phyloP scores from a whole-genome alignment of 805 yeast genomes.

The Jamesozyma piceae region DNA sequence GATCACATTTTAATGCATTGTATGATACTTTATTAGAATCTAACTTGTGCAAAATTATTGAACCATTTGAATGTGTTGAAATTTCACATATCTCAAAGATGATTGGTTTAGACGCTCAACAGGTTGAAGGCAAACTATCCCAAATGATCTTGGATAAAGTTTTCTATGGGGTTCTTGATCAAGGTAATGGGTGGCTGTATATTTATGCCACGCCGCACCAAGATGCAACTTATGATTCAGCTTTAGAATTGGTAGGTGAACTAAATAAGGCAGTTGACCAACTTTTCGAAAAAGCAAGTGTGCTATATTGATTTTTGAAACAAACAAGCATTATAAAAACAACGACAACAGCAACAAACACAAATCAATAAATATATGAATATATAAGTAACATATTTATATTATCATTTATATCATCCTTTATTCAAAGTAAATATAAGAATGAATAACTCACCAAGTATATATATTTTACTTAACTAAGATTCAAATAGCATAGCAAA shows the following conservation, averaged over 20 bases:
- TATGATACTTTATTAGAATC: slow-evolving; percentile 91
- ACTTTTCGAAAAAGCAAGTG: slow-evolving; percentile 86
- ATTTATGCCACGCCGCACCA: slow-evolving; percentile 81
- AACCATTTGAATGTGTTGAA: slow-evolving; percentile 95
- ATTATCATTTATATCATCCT: neutral
- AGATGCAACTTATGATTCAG: slow-evolving; percentile 82
- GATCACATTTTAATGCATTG: slow-evolving; percentile 84
- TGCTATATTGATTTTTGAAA: slow-evolving; percentile 44
- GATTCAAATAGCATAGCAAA: too few relatives aligned
- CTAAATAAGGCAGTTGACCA: slow-evolving; percentile 84
- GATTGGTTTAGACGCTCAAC: slow-evolving; percentile 78
- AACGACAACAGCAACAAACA: neutral
- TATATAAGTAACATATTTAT: neutral
- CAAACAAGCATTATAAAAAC: neutral
- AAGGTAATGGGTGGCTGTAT: slow-evolving; percentile 95
- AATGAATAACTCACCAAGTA: too few relatives aligned
- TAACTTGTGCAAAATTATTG: slow-evolving; percentile 86
- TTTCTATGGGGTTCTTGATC: slow-evolving; percentile 94
- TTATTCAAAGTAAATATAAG: neutral
- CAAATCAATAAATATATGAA: too few relatives aligned
- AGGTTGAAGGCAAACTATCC: slow-evolving; percentile 87
- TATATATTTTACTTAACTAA: too few relatives aligned
- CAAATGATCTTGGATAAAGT: slow-evolving; percentile 95
- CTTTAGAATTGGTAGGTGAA: slow-evolving; percentile 76
- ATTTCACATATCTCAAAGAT: slow-evolving; percentile 76